Conservation (phyloP, 2,329 filamentous ascomycete species). For the Alternaria arborescens region DNA sequence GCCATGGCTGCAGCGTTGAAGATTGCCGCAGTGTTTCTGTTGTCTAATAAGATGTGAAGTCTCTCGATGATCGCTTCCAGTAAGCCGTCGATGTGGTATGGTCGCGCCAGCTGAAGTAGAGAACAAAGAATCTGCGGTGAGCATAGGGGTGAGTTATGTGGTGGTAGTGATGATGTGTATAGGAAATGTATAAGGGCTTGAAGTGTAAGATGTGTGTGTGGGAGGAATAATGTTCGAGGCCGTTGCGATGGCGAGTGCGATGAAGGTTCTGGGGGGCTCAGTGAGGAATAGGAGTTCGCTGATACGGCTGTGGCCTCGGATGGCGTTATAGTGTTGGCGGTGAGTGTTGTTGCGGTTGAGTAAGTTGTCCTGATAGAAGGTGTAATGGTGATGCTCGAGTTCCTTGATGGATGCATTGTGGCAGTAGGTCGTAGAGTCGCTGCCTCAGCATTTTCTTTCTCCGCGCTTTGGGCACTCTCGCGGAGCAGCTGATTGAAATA, state of each 20-base stretch:
- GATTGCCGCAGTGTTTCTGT: slow-evolving; percentile 91
- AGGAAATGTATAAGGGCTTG: slow-evolving; percentile 91
- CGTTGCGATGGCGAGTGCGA: slow-evolving; percentile 68
- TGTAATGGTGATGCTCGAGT: slow-evolving; percentile 87
- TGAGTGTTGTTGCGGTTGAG: slow-evolving; percentile 55
- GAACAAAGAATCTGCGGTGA: slow-evolving; percentile 97
- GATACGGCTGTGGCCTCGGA: slow-evolving; percentile 52
- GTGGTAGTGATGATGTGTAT: slow-evolving; percentile 88
- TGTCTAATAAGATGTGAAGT: slow-evolving; percentile 87
- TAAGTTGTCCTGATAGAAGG: slow-evolving; percentile 66
- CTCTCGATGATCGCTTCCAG: slow-evolving; percentile 92
- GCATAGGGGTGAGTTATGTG: slow-evolving; percentile 78
- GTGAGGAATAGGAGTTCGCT: slow-evolving; percentile 52
- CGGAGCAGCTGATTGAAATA: slow-evolving; percentile 93
- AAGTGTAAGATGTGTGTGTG: slow-evolving; percentile 88
- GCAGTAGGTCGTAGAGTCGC: slow-evolving; percentile 73
- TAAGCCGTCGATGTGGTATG: slow-evolving; percentile 91
- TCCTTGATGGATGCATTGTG: slow-evolving; percentile 68
- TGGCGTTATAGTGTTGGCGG: slow-evolving; percentile 45
- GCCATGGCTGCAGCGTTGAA: slow-evolving; percentile 99
- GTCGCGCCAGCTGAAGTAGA: slow-evolving; percentile 88
- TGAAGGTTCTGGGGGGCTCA: slow-evolving; percentile 63
- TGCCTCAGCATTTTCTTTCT: slow-evolving; percentile 67
- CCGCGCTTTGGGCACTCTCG: slow-evolving; percentile 75
- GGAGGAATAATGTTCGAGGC: slow-evolving; percentile 88